Conservation (phyloP, 176 grass and related monocot genomes). For the Guadua angustifolia region DNA sequence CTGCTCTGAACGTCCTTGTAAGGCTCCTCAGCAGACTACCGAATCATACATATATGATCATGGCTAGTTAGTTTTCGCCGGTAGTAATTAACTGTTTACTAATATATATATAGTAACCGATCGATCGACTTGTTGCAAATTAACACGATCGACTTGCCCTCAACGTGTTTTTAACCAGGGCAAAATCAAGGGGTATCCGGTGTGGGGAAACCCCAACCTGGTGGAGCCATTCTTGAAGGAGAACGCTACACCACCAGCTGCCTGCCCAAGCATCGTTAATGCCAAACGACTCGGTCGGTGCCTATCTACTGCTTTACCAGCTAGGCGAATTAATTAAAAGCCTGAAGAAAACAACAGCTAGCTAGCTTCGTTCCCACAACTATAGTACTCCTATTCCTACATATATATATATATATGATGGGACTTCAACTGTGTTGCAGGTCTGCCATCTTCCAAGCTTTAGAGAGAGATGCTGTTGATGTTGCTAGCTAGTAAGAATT, state of each 20-base stretch:
- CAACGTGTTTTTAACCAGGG: constrained; percentile 45
- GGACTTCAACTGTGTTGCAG: constrained; percentile 37
- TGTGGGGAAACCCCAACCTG: constrained; percentile 71
- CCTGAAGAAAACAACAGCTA: background rate
- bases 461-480: constrained; percentile 16
- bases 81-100: no score
- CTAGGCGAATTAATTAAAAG: background rate
- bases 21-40: constrained; percentile 11
- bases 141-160: background rate
- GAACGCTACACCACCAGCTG: constrained; percentile 53
- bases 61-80: no score
- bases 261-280: constrained; percentile 91
- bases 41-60: no score
- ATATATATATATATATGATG: no score
- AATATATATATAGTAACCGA: background rate
- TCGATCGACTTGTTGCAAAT: background rate
- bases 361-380: background rate
- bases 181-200: constrained; percentile 83
- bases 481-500: constrained; percentile 14
- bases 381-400: background rate
- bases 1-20: constrained; percentile 93
- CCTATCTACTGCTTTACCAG: background rate
- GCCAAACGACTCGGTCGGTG: constrained; percentile 77
- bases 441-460: constrained; percentile 68
- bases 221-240: constrained; percentile 81